phyloP scores from a whole-genome alignment of 1,284 basidiomycete species.

The Ustilago hordei region DNA sequence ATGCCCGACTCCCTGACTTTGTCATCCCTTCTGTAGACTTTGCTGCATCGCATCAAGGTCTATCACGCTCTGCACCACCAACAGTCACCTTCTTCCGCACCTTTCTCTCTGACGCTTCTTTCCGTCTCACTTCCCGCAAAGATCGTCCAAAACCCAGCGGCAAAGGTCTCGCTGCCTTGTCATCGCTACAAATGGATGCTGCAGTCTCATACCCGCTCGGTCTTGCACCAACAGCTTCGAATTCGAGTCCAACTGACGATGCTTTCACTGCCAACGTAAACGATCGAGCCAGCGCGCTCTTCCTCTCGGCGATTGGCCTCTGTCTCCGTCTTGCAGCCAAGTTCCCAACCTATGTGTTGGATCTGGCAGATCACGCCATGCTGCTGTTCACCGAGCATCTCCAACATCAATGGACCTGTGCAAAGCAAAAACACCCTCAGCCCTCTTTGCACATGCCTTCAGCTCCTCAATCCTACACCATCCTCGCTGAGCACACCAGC shows the following conservation, averaged over 20 bases:
- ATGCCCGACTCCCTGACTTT: slow-evolving; percentile 36
- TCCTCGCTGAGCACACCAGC: slow-evolving; percentile 12
- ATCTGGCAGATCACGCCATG: slow-evolving; percentile 35
- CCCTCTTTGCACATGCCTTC: slow-evolving; percentile 19
- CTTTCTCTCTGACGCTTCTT: slow-evolving; percentile 13
- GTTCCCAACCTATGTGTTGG: slow-evolving; percentile 25
- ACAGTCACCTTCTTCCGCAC: slow-evolving; percentile 28
- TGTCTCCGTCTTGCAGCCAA: slow-evolving; percentile 27
- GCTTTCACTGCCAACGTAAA: neutral
- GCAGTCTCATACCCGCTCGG: slow-evolving; percentile 16
- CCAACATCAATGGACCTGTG: slow-evolving; percentile 39
- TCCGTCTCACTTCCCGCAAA: slow-evolving; percentile 36
- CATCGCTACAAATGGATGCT: slow-evolving; percentile 21
- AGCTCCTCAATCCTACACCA: slow-evolving; percentile 19
- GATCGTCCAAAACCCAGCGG: slow-evolving; percentile 40
- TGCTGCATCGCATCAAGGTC: neutral
- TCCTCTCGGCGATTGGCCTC: slow-evolving; percentile 27
- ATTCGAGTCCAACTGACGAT: neutral
- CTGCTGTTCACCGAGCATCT: slow-evolving; percentile 31
- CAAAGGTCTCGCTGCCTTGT: slow-evolving; percentile 21
- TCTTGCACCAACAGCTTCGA: neutral
- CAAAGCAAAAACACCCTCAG: slow-evolving; percentile 20
- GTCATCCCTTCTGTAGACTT: slow-evolving; percentile 20
- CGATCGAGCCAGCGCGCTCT: slow-evolving; percentile 29
- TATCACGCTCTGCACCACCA: neutral